phyloP scores from a whole-genome alignment of 2,329 filamentous ascomycete genomes.

The Ilyonectria sp. region DNA sequence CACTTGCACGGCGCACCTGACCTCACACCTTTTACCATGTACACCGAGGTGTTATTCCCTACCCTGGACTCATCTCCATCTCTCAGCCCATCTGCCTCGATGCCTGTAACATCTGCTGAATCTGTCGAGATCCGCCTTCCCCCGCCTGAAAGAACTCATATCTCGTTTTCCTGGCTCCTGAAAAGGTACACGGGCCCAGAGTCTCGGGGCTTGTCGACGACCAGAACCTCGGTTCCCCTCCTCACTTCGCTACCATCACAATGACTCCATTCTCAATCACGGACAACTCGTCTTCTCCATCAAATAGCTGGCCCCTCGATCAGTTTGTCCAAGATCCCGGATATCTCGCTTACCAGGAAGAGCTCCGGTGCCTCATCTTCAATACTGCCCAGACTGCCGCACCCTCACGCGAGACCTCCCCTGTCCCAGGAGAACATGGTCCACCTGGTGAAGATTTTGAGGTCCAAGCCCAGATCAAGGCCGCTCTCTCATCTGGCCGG shows the following conservation, averaged over 20 bases:
- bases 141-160: background rate
- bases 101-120: background rate
- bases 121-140: background rate
- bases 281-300: conserved; percentile 46
- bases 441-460: conserved; percentile 39
- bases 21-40: conserved; percentile 15
- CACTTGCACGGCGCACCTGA: conserved; percentile 28
- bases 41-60: conserved; percentile 7
- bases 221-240: background rate
- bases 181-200: conserved; percentile 1
- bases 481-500: conserved; percentile 51
- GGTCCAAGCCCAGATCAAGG: conserved; percentile 43
- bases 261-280: conserved; percentile 28
- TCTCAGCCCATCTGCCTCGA: conserved; percentile 6
- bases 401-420: conserved; percentile 58
- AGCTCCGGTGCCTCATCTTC: conserved; percentile 63
- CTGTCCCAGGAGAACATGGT: conserved; percentile 42
- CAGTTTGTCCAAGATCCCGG: conserved; percentile 57
- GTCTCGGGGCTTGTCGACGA: background rate
- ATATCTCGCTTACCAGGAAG: conserved; percentile 62
- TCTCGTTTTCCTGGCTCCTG: background rate
- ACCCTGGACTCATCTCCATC: conserved; percentile 4
- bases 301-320: conserved; percentile 52
- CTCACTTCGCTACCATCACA: background rate
- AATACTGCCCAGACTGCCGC: conserved; percentile 60